phyloP scores from a whole-genome alignment of 805 yeast species.

The Wickerhamiella azymoides region DNA sequence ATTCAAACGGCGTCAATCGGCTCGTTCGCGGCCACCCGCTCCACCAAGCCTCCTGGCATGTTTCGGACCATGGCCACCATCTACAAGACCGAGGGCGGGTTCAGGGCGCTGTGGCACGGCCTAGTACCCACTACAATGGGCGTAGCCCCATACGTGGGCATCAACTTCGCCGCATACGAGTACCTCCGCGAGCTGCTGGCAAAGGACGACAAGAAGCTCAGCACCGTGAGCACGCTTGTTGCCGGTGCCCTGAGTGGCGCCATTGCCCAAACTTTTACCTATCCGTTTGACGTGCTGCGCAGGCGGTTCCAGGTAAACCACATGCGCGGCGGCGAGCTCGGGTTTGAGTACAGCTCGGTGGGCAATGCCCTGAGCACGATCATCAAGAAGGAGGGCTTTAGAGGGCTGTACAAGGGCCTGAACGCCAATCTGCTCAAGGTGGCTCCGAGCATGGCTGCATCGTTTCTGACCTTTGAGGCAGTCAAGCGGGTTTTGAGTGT shows the following conservation, averaged over 20 bases:
- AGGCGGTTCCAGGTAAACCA: conserved; percentile 83
- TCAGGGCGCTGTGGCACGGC: conserved; percentile 68
- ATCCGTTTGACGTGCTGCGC: conserved; percentile 81
- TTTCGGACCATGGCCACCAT: conserved; percentile 41
- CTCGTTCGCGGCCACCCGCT: conserved; percentile 10
- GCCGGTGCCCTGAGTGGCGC: conserved; percentile 85
- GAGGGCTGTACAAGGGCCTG: conserved; percentile 53
- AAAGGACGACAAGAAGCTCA: conserved; percentile 23
- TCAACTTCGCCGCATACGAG: conserved; percentile 85
- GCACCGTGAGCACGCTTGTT: conserved; percentile 42
- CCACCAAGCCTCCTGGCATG: conserved; percentile 56
- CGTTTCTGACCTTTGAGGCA: conserved; percentile 79
- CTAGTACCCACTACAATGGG: conserved; percentile 83
- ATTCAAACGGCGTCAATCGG: conserved; percentile 66
- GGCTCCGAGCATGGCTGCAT: conserved; percentile 90
- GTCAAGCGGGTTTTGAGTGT: conserved; percentile 31
- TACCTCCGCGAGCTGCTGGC: conserved; percentile 44
- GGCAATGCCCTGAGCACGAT: conserved; percentile 60
- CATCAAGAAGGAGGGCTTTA: conserved; percentile 61
- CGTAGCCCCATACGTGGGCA: conserved; percentile 91
- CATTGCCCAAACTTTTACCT: conserved; percentile 76
- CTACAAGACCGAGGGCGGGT: conserved; percentile 68
- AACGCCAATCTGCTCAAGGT: conserved; percentile 73
- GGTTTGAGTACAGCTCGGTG: conserved; percentile 70
- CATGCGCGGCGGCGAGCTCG: conserved; percentile 51